Evolutionary conservation across 805 yeast species (phyloP).

Genomic region (Wickerhamiella sergipiensis): DNA sequence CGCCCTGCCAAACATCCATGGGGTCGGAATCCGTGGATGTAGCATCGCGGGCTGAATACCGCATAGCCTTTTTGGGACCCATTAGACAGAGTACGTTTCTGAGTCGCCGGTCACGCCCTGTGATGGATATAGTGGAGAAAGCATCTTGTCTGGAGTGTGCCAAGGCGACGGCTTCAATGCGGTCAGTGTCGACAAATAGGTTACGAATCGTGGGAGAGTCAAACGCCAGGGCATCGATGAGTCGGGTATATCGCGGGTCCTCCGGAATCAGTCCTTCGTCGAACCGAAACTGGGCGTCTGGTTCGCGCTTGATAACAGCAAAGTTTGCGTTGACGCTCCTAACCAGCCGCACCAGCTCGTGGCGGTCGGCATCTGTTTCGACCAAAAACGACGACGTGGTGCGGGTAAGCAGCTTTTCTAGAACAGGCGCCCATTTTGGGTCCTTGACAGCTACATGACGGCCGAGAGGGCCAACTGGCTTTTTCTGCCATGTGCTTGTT

Average conservation of each 20-base stretch:
- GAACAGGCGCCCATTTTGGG: constrained; percentile 42
- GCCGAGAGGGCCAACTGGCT: constrained; percentile 79
- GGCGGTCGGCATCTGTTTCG: constrained; percentile 45
- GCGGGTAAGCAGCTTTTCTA: constrained; percentile 42
- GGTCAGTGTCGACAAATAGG: constrained; percentile 26
- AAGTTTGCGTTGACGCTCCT: constrained; percentile 15
- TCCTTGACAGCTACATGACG: constrained; percentile 41
- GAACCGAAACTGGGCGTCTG: constrained; percentile 45
- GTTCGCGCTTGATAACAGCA: constrained; percentile 36
- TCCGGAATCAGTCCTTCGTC: constrained; percentile 31
- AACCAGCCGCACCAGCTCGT: constrained; percentile 16
- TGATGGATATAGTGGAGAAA: too few species aligned
- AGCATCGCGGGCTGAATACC: neutral
- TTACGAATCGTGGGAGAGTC: constrained; percentile 41
- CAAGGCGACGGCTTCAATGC: constrained; percentile 24
- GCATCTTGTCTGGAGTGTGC: constrained; percentile 17
- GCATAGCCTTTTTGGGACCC: neutral
- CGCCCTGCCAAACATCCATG: neutral
- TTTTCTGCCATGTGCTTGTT: neutral
- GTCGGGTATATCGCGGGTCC: constrained; percentile 27
- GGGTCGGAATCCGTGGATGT: neutral
- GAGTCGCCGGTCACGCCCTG: neutral
- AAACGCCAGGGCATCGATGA: constrained; percentile 50
- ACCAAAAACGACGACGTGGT: constrained; percentile 56
- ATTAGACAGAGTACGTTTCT: neutral